These are phyloP conservation scores for Colletotrichum tamarilloi DNA, from an alignment of 2,329 filamentous ascomycete genomes.

Conservation along the genomic window DNA sequence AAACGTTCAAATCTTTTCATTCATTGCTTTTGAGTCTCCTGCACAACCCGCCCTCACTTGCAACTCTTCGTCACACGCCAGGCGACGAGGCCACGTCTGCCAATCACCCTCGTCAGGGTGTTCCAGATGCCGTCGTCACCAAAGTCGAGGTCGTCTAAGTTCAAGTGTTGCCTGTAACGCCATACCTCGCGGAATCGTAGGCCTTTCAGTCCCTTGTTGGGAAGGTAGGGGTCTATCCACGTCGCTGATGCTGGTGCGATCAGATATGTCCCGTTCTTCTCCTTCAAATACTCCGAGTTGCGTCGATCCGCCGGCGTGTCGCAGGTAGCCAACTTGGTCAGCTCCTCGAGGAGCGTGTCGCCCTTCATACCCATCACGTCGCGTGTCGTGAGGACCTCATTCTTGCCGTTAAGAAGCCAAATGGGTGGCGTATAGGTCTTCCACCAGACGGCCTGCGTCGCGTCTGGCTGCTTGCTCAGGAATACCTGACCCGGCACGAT, in stretches of 20 bases:
- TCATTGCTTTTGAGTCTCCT: not conserved
- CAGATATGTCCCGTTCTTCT: constrained; percentile 74
- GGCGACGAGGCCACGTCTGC: constrained; percentile 68
- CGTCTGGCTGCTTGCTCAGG: constrained; percentile 75
- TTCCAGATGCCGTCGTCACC: constrained; percentile 80
- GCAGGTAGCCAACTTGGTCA: constrained; percentile 71
- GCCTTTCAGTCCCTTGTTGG: constrained; percentile 68
- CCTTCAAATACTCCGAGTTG: constrained; percentile 67
- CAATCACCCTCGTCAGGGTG: constrained; percentile 75
- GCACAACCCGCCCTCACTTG: constrained; percentile 15
- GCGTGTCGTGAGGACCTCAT: constrained; percentile 74
- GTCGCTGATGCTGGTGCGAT: constrained; percentile 78
- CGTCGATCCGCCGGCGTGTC: constrained; percentile 67
- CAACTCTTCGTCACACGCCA: constrained; percentile 76
- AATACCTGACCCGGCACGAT: constrained; percentile 81
- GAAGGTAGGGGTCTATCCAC: constrained; percentile 73
- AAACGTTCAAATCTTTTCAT: constrained; percentile 26
- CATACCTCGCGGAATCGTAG: constrained; percentile 77
- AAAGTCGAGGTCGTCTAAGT: constrained; percentile 85
- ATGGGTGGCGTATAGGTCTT: constrained; percentile 86
- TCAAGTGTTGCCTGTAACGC: constrained; percentile 75
- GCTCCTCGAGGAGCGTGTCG: constrained; percentile 66
- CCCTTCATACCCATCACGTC: constrained; percentile 81
- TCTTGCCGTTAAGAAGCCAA: constrained; percentile 83
- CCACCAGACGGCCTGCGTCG: constrained; percentile 82